These are phyloP conservation scores for Nitzschia palea DNA, from an alignment of 108 stramenopile genomes.

Conservation along the genomic window DNA sequence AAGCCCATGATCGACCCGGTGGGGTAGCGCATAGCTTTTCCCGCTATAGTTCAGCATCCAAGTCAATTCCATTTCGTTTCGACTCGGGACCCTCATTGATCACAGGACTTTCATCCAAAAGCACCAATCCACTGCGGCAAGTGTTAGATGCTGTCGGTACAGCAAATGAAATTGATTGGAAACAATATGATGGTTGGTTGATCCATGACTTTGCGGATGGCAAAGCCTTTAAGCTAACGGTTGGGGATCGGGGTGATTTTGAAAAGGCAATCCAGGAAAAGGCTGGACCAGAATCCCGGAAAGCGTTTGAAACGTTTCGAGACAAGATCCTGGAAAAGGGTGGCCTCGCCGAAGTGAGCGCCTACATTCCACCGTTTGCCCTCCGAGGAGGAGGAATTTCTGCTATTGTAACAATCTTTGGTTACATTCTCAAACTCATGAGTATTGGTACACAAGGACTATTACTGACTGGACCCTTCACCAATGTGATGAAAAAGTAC, in stretches of 20 bases:
- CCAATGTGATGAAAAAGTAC: constrained; percentile 55
- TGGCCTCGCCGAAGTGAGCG: constrained; percentile 58
- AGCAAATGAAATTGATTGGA: constrained; percentile 48
- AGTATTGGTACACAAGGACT: constrained; percentile 63
- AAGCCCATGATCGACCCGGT: constrained; percentile 83
- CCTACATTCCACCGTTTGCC: constrained; percentile 77
- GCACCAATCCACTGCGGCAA: constrained; percentile 85
- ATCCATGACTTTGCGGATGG: constrained; percentile 61
- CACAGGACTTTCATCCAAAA: constrained; percentile 44
- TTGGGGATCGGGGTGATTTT: constrained; percentile 50
- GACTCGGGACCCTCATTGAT: constrained; percentile 74
- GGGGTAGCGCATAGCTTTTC: constrained; percentile 85
- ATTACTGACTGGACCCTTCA: constrained; percentile 68
- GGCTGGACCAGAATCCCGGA: constrained; percentile 40
- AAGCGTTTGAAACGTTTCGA: constrained; percentile 54
- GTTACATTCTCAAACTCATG: constrained; percentile 58
- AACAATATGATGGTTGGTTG: constrained; percentile 65
- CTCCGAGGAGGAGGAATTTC: constrained; percentile 57
- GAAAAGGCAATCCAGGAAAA: constrained; percentile 62
- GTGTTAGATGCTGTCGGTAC: constrained; percentile 85
- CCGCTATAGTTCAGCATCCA: constrained; percentile 44
- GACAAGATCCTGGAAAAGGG: constrained; percentile 38
- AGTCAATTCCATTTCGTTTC: constrained; percentile 48
- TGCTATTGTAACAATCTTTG: constrained; percentile 32
- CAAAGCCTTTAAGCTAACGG: constrained; percentile 59